Evolutionary conservation across 2,329 filamentous ascomycete species (phyloP).

Genomic region (Calonectria hongkongensis): DNA sequence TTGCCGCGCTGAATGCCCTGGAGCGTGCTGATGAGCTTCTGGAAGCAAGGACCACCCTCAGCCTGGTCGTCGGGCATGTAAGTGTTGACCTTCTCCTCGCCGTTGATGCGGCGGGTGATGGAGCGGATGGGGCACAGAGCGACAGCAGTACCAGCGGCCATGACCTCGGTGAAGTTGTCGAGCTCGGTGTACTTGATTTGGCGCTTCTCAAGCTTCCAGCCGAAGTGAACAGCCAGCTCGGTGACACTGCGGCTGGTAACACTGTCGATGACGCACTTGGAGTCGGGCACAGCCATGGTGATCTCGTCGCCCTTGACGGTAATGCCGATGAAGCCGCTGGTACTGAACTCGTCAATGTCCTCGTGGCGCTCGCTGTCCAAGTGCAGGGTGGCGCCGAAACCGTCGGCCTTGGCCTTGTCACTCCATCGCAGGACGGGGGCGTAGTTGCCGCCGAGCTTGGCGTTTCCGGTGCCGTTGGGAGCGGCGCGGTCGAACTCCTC

Average conservation of each 20-base stretch:
- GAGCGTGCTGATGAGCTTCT: slow-evolving; percentile 83
- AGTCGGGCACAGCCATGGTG: slow-evolving; percentile 91
- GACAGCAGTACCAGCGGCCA: slow-evolving; percentile 94
- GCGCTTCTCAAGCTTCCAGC: slow-evolving; percentile 89
- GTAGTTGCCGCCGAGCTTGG: slow-evolving; percentile 98
- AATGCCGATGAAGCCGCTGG: slow-evolving; percentile 92
- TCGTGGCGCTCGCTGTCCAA: slow-evolving; percentile 89
- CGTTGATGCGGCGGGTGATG: slow-evolving; percentile 80
- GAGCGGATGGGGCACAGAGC: slow-evolving; percentile 93
- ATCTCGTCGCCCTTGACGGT: slow-evolving; percentile 74
- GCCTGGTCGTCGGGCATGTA: slow-evolving; percentile 75
- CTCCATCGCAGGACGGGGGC: slow-evolving; percentile 93
- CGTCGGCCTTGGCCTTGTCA: slow-evolving; percentile 84
- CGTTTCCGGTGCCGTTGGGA: slow-evolving; percentile 91
- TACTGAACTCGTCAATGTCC: slow-evolving; percentile 97
- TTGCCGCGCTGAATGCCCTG: slow-evolving; percentile 92
- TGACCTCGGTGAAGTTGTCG: slow-evolving; percentile 79
- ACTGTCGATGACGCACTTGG: slow-evolving; percentile 89
- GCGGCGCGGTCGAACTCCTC: slow-evolving; percentile 96
- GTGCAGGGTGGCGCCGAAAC: slow-evolving; percentile 96
- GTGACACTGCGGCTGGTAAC: slow-evolving; percentile 88
- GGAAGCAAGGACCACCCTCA: slow-evolving; percentile 83
- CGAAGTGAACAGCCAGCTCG: slow-evolving; percentile 84
- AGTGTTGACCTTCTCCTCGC: slow-evolving; percentile 68
- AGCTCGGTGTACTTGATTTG: slow-evolving; percentile 79